Evolutionary conservation across 1,139 yeast species (phyloP).

Genomic region (Hemisphaericaspora lyxosophila): DNA sequence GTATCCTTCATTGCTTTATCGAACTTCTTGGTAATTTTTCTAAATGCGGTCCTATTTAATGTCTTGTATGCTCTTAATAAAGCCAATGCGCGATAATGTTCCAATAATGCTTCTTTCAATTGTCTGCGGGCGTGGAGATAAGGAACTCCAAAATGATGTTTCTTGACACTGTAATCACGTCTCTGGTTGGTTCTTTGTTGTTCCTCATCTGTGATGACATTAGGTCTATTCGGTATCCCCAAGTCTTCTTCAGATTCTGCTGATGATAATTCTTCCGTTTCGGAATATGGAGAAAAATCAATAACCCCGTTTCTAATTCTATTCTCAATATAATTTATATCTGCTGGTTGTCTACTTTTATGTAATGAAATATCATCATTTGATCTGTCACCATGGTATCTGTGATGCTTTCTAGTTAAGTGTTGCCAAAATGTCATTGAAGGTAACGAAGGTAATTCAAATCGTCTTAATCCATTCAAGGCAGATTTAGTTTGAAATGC

Average conservation of each 20-base stretch:
- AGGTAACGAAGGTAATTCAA: constrained; percentile 62
- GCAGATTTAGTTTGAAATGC: constrained; percentile 35
- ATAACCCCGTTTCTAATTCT: constrained; percentile 39
- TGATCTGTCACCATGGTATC: constrained; percentile 5
- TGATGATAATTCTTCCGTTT: constrained; percentile 18
- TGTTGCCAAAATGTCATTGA: constrained; percentile 43
- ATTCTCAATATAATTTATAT: constrained; percentile 40
- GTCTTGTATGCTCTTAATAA: constrained; percentile 73
- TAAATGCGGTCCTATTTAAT: constrained; percentile 81
- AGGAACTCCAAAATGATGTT: constrained; percentile 48
- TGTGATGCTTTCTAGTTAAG: no score
- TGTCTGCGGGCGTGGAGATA: constrained; percentile 72
- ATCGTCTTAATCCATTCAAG: constrained; percentile 36
- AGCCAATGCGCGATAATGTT: constrained; percentile 77
- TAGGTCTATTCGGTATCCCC: constrained; percentile 1
- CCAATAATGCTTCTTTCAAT: constrained; percentile 73
- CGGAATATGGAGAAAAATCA: constrained; percentile 13
- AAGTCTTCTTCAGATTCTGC: constrained; percentile 11
- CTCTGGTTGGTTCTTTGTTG: constrained; percentile 22
- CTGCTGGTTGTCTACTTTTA: constrained; percentile 14
- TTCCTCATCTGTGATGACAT: constrained; percentile 15
- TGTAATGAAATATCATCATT: constrained; percentile 16
- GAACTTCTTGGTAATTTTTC: constrained; percentile 85
- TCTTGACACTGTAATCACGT: constrained; percentile 35
- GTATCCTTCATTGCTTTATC: constrained; percentile 67